Conservation (phyloP, 768 basidiomycete species). For the Termitomyces sp. region DNA sequence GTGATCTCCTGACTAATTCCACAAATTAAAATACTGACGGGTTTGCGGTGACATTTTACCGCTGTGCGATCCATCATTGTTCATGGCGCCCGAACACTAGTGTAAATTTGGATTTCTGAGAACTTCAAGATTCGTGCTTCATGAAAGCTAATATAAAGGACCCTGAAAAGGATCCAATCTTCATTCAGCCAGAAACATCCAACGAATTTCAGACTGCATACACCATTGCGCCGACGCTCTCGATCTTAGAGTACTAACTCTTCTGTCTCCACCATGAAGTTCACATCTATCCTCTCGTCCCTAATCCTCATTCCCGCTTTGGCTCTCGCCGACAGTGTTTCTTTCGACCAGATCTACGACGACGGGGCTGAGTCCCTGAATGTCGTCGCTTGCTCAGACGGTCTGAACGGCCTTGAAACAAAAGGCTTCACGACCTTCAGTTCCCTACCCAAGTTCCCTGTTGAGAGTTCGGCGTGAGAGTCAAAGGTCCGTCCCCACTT, state of each 20-base stretch:
- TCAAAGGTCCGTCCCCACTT: too few relatives aligned
- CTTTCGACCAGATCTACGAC: conserved; percentile 42
- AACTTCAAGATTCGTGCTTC: not conserved
- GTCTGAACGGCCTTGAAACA: conserved; percentile 36
- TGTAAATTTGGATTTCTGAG: not conserved
- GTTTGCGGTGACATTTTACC: not conserved
- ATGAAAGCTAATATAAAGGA: not conserved
- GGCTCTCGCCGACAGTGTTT: not conserved
- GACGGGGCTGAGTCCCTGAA: conserved; percentile 2
- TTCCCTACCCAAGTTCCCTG: conserved; percentile 45
- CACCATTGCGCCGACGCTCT: not conserved
- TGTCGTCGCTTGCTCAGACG: conserved; percentile 39
- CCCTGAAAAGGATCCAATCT: not conserved
- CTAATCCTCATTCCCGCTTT: conserved; percentile 8
- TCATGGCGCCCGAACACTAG: not conserved
- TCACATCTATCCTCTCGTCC: conserved; percentile 18
- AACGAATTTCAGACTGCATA: not conserved
- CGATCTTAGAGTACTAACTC: not conserved
- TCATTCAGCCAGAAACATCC: not conserved
- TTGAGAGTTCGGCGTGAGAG: too few relatives aligned
- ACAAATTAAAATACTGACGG: not conserved
- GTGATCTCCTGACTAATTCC: not conserved
- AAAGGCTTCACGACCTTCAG: conserved; percentile 36
- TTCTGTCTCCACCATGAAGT: not conserved
- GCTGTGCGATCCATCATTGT: not conserved